Base-by-base conservation (phyloP, 2,329 filamentous ascomycete species). In the Orbilia oligospora region DNA sequence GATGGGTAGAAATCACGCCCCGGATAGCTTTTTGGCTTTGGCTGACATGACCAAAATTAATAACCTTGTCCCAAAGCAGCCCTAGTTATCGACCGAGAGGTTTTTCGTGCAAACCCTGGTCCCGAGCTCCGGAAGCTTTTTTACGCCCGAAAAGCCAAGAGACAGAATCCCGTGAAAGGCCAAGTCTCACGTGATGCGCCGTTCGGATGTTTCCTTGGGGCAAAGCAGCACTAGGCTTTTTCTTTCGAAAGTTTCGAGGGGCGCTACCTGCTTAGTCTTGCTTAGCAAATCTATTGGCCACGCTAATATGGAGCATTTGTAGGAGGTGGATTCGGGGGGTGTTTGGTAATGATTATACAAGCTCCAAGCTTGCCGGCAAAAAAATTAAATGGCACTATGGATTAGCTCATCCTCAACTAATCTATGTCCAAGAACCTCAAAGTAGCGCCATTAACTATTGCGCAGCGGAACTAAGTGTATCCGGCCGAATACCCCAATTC, bases 281-380 rank as follows among this genome's bases (percentile, higher is more conserved):
- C 33, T 51, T 53, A 55, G 33, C 33, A 67, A 41, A 53, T 36
- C 63, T 20, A 14, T 8, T 24, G 36, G 27, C 1, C 44, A 46
- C n/a, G 44, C n/a, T 46, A 5, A 16, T 46, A n/a, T 36, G 33
- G 63, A 9, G 16, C n/a, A n/a, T 14, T n/a, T 24, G 9, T 3
- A 36, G 30, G 20, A 16, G 44, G n/a, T n/a, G n/a, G n/a, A n/a
- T n/a, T n/a, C n/a, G n/a, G n/a, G 6, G 48, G 18, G 55, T 55
- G 64, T 63, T 76, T 46, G 38, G 65, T 69, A 76, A 76, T 70
- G 65, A 65, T 76, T 75, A 68, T 68, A 24, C 41, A 68, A 65
- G 55, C 71, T 27, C 9, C 2, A 51, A 24, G 12, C 27, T 51
- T 51, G 44, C 44, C 18, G 9, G 44, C 30, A 56, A 55, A 30